Conservation (phyloP, 2,329 filamentous ascomycete species). For the Fusarium udum region DNA sequence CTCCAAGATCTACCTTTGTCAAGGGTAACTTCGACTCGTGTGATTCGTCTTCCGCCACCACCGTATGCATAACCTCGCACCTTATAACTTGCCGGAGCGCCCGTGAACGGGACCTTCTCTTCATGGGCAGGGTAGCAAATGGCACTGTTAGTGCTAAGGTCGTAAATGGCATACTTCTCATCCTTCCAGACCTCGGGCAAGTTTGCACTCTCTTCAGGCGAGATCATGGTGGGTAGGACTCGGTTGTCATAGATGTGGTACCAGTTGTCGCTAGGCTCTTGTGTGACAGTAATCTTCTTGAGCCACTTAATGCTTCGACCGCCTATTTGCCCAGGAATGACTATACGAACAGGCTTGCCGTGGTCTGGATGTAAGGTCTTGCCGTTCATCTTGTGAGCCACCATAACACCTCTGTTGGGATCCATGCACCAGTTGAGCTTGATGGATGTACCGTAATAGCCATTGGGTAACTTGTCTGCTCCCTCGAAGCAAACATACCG, state of each 20-base stretch:
- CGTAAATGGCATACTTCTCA: conserved; percentile 92
- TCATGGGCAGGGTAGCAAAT: conserved; percentile 83
- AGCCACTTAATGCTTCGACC: conserved; percentile 95
- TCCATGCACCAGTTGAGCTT: conserved; percentile 92
- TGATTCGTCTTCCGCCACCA: conserved; percentile 85
- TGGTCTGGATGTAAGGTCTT: conserved; percentile 83
- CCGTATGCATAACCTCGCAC: conserved; percentile 87
- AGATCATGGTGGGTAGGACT: conserved; percentile 86
- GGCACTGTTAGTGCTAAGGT: conserved; percentile 87
- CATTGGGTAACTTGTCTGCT: conserved; percentile 87
- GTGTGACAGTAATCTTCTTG: conserved; percentile 80
- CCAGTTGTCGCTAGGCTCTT: conserved; percentile 87
- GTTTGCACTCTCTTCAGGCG: conserved; percentile 80
- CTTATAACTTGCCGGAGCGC: conserved; percentile 65
- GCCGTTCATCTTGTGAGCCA: conserved; percentile 92
- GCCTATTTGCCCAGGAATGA: conserved; percentile 92
- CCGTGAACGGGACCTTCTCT: conserved; percentile 66
- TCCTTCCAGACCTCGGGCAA: conserved; percentile 84
- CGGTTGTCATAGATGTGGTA: conserved; percentile 96
- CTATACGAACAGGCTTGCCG: conserved; percentile 81
- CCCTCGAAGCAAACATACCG: conserved; percentile 92
- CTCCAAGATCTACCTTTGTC: conserved; percentile 85
- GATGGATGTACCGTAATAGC: conserved; percentile 86
- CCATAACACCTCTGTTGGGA: conserved; percentile 81
- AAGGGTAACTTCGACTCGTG: conserved; percentile 82